phyloP scores from a whole-genome alignment of 495 filamentous ascomycete genomes.

The Xylaria nigripes region DNA sequence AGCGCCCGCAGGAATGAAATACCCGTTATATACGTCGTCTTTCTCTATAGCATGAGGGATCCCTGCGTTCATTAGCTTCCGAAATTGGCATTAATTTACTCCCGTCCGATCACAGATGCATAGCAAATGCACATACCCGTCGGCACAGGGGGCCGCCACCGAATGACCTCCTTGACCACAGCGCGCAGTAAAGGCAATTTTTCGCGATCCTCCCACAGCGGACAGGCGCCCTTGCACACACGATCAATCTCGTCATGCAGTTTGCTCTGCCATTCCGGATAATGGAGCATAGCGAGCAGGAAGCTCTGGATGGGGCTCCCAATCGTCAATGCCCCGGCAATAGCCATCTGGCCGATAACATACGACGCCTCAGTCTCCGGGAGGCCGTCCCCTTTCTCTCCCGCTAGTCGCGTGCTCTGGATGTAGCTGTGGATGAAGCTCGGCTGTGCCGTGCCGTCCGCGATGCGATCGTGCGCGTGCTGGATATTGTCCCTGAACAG shows the following conservation, averaged over 20 bases:
- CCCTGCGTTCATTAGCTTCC: constrained; percentile 22
- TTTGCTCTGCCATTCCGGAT: constrained; percentile 46
- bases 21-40: constrained; percentile 50
- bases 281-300: constrained; percentile 52
- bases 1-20: constrained; percentile 46
- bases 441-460: constrained; percentile 20
- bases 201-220: constrained; percentile 41
- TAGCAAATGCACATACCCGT: constrained; percentile 27
- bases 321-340: constrained; percentile 41
- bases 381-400: background rate
- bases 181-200: constrained; percentile 44
- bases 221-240: constrained; percentile 39
- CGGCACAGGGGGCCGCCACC: constrained; percentile 52
- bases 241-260: constrained; percentile 49
- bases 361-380: constrained; percentile 31
- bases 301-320: constrained; percentile 48
- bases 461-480: constrained; percentile 29
- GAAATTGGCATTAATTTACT: too few species aligned
- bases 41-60: constrained; percentile 46
- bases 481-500: constrained; percentile 34
- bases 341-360: constrained; percentile 42
- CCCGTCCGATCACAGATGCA: background rate
- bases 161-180: constrained; percentile 51
- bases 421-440: constrained; percentile 41
- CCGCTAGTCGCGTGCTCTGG: constrained; percentile 11